Base-by-base conservation (phyloP, 1,139 yeast species). In the Suhomyces panamericanus region DNA sequence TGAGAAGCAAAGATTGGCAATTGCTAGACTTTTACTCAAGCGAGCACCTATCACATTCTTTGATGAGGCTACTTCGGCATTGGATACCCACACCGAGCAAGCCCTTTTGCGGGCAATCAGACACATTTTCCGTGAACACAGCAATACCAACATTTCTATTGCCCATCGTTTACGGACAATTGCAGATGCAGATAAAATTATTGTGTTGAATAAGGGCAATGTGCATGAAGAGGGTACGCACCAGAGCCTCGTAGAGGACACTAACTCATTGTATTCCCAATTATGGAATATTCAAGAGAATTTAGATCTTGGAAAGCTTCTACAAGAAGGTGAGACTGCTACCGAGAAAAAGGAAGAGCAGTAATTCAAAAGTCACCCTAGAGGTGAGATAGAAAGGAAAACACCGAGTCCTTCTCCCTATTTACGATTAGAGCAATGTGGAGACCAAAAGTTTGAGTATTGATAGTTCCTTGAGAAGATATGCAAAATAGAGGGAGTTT, bases 1-100 rank as follows among this genome's bases (percentile, higher is more conserved):
- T 46, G 99, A 93, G 64, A 91, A 95, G 62, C 99, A 93, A 65
- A 75, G 99, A 51, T 73, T 93, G 43, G 99, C 99, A 0, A 89
- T 93, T 55, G 95, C 97, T 0, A 75, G 99, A 53, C 80, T 93
- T 15, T 67, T 93, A 38, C 69, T 93, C 55, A 95, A 95, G 66
- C 75, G 80, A 50, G 83, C 98, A 0, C 95, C 95, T 13, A 88
- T 95, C 43, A 87, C 95, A 49, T 93, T 95, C 63, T 90, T 93
- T 54, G 99, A 95, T 61, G 99, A 93, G 62, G 98, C 98, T 6
- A 93, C 99, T 0, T 85, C 96, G 41, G 99, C 99, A 0, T 74
- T 93, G 41, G 99, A 93, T 63, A 93, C 99, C 4, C 96, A 90
- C 59, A 93, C 99, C 0, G 99, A 93, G 59, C 96, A 88, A 63